These are phyloP conservation scores for Chenopodium album DNA, from an alignment of 148 eudicot genomes.

Conservation along the genomic window DNA sequence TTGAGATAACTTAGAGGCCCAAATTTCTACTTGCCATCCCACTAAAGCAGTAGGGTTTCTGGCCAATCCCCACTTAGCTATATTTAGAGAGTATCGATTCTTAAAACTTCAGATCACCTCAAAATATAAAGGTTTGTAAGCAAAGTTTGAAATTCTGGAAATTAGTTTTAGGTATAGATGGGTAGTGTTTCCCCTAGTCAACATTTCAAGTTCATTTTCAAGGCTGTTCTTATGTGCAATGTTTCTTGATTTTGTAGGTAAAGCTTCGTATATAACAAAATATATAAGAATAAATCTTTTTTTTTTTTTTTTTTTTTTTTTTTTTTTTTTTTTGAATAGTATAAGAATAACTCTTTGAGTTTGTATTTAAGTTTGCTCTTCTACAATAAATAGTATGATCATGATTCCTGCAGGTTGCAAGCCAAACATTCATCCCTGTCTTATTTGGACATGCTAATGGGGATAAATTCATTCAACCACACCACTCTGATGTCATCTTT, in stretches of 20 bases:
- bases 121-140: too few relatives aligned
- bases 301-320: too few relatives aligned
- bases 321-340: too few relatives aligned
- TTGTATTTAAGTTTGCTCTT: background rate
- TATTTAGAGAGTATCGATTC: too few relatives aligned
- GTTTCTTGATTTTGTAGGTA: background rate
- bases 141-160: too few relatives aligned
- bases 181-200: background rate
- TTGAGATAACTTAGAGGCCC: too few relatives aligned
- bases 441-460: conserved; percentile 88
- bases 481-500: conserved; percentile 71
- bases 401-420: conserved; percentile 57
- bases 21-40: too few relatives aligned
- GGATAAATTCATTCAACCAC: conserved; percentile 78
- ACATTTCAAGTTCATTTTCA: background rate
- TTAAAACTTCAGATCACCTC: too few relatives aligned
- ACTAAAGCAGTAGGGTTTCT: too few relatives aligned
- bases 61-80: too few relatives aligned
- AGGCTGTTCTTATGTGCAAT: background rate
- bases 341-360: background rate
- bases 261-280: background rate
- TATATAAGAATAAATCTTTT: background rate
- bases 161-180: too few relatives aligned
- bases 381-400: background rate
- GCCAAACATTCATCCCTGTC: conserved; percentile 78